Conservation (phyloP, 345 rosid genomes). For the Lepidium africanum region DNA sequence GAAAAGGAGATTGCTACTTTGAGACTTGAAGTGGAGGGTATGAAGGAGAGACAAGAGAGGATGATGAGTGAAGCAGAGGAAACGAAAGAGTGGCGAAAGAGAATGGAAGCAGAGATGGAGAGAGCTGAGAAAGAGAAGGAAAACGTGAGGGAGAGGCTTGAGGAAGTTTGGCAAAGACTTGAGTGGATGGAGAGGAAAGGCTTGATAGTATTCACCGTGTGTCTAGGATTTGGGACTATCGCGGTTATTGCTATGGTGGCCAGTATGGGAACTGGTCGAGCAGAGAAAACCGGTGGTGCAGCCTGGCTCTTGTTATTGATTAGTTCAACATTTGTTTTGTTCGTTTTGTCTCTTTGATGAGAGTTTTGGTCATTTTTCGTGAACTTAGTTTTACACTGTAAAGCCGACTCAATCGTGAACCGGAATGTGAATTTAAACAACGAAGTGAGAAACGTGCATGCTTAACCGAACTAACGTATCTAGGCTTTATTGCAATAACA, state of each 20-base stretch:
- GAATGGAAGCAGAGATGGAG: slow-evolving; percentile 36
- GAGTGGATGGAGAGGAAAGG: slow-evolving; percentile 72
- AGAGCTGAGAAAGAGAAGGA: slow-evolving; percentile 29
- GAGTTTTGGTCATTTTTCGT: slow-evolving; percentile 13
- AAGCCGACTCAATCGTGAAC: neutral
- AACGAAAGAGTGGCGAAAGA: slow-evolving; percentile 68
- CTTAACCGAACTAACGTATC: neutral
- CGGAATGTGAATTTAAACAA: neutral
- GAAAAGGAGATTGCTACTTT: slow-evolving; percentile 39
- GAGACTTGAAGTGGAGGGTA: slow-evolving; percentile 42
- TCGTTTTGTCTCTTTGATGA: slow-evolving; percentile 31
- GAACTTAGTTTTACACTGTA: neutral
- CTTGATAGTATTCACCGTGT: slow-evolving; percentile 49
- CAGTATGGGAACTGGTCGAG: slow-evolving; percentile 15
- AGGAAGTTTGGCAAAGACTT: slow-evolving; percentile 41
- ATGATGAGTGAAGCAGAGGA: slow-evolving; percentile 63
- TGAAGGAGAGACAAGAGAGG: slow-evolving; percentile 41
- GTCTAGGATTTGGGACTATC: slow-evolving; percentile 46
- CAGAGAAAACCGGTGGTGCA: slow-evolving; percentile 14
- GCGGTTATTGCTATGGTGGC: slow-evolving; percentile 32
- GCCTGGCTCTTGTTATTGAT: slow-evolving; percentile 27
- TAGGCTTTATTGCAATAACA: neutral
- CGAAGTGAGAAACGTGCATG: neutral
- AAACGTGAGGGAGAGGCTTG: slow-evolving; percentile 25
- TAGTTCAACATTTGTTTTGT: slow-evolving; percentile 20